A percentile compares a stretch with the other conserved stretches of the same genome.
Conservation (phyloP, 176 grass and related monocot genomes). For the Avena sativa region DNA sequence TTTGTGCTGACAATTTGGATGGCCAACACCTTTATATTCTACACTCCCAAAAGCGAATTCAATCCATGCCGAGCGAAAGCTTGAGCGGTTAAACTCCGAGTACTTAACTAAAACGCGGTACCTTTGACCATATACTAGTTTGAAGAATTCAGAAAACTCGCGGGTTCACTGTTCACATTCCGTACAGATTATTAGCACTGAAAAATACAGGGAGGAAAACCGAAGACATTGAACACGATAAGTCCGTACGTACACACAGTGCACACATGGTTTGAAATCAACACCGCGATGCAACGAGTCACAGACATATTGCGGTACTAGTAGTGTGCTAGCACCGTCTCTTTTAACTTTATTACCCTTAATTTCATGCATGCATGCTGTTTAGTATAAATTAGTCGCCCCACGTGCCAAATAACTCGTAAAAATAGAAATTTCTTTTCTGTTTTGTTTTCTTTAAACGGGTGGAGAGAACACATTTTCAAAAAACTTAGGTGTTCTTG, state of each 20-base stretch:
- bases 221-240: neutral
- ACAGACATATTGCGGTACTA: neutral
- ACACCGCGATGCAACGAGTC: neutral
- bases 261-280: slow-evolving; percentile 16
- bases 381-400: neutral
- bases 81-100: neutral
- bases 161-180: neutral
- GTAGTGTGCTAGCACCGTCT: neutral
- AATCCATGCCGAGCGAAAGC: neutral
- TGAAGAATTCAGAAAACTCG: neutral
- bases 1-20: neutral
- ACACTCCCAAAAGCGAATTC: neutral
- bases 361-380: neutral
- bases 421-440: neutral
- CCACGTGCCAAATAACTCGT: neutral
- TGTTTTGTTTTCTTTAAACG: neutral
- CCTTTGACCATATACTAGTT: slow-evolving; percentile 11
- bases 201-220: neutral
- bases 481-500: too few species aligned
- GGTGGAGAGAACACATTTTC: neutral
- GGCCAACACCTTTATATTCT: neutral
- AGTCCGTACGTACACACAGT: neutral
- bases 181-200: neutral
- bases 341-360: neutral
- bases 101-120: neutral